Evolutionary conservation across 176 grass and related monocot species (phyloP).

Genomic region (Tillandsia leiboldiana): DNA sequence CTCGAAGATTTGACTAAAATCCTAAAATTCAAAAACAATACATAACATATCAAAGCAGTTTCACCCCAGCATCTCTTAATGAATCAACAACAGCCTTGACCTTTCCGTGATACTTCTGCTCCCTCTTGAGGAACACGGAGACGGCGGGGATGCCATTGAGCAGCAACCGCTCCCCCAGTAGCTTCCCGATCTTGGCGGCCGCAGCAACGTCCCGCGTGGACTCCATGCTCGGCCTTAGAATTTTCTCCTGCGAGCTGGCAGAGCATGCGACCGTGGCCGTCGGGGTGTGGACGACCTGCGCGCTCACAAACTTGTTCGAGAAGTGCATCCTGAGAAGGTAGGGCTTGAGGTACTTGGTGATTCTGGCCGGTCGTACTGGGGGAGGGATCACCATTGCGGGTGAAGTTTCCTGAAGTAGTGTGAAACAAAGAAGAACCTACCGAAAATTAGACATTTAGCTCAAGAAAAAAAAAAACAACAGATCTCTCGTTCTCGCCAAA

Average conservation of each 20-base stretch:
- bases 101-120: constrained; percentile 82
- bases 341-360: constrained; percentile 46
- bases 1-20: too few relatives aligned
- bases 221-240: constrained; percentile 51
- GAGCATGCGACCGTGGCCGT: constrained; percentile 44
- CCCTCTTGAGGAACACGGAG: constrained; percentile 60
- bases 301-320: constrained; percentile 56
- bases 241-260: constrained; percentile 74
- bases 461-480: too few relatives aligned
- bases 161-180: constrained; percentile 63
- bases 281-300: constrained; percentile 62
- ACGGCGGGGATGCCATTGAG: constrained; percentile 73
- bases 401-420: background rate
- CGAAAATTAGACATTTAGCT: too few relatives aligned
- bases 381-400: constrained; percentile 60
- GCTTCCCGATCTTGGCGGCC: constrained; percentile 60
- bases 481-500: too few relatives aligned
- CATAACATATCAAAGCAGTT: constrained; percentile 31
- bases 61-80: constrained; percentile 61
- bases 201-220: constrained; percentile 56
- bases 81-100: constrained; percentile 66
- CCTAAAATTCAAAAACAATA: background rate
- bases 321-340: constrained; percentile 80
- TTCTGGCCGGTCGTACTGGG: constrained; percentile 39
- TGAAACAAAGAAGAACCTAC: too few relatives aligned